phyloP scores from a whole-genome alignment of 345 rosid genomes.

The Eucalyptus grandis region DNA sequence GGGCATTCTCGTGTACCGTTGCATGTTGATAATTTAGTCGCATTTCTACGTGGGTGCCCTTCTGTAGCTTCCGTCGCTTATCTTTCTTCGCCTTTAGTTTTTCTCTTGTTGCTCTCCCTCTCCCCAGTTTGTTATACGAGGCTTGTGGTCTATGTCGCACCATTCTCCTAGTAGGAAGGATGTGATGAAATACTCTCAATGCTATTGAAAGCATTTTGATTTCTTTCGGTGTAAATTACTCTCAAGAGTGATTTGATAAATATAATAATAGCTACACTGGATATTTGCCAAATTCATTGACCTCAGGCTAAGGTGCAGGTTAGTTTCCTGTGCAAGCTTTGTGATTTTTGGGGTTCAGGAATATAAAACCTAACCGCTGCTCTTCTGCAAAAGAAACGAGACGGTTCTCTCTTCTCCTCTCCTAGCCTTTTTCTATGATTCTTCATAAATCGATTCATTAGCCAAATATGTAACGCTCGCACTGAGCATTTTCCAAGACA shows the following conservation, averaged over 20 bases:
- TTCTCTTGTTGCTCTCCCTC: background rate
- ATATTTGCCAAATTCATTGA: background rate
- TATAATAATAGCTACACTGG: background rate
- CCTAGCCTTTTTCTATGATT: background rate
- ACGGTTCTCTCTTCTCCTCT: background rate
- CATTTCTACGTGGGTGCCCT: constrained; percentile 11
- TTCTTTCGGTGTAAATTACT: background rate
- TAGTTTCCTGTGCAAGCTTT: background rate
- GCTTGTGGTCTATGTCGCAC: background rate
- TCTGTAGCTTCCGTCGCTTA: background rate
- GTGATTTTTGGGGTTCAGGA: background rate
- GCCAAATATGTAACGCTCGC: background rate
- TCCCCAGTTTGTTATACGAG: background rate
- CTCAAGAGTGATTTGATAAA: background rate
- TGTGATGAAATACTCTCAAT: background rate
- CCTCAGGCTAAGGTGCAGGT: background rate
- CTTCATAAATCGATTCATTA: background rate
- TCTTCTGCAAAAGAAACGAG: background rate
- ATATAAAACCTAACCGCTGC: background rate
- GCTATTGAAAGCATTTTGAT: background rate
- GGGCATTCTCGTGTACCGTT: constrained; percentile 13
- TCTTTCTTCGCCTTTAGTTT: background rate
- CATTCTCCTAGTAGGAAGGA: background rate
- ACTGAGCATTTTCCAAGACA: background rate
- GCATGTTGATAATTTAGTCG: constrained; percentile 13